A percentile compares a stretch with the other conserved stretches of the same genome.
phyloP scores from a whole-genome alignment of 1,284 basidiomycete genomes.

The Mycosarcoma maydis region DNA sequence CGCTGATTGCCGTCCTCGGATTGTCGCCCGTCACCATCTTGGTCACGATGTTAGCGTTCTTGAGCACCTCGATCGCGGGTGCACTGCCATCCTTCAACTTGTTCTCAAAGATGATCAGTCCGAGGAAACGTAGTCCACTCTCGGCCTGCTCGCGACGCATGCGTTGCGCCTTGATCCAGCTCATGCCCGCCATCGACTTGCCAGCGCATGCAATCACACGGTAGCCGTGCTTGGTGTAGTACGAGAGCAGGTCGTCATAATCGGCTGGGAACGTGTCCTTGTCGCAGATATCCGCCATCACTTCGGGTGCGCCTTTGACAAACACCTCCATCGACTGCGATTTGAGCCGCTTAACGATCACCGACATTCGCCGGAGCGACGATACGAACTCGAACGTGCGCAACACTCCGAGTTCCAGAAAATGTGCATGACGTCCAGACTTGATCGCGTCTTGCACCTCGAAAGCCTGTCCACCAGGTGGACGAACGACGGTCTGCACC shows the following conservation, averaged over 20 bases:
- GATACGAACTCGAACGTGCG: conserved; percentile 97
- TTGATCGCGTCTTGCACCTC: conserved; percentile 86
- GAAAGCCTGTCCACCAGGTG: conserved; percentile 89
- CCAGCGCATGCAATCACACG: conserved; percentile 98
- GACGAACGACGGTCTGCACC: conserved; percentile 95
- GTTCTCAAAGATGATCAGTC: conserved; percentile 98
- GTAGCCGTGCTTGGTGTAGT: conserved; percentile 97
- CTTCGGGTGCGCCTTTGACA: conserved; percentile 97
- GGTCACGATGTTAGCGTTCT: conserved; percentile 88
- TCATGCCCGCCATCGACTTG: conserved; percentile 89
- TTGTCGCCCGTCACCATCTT: conserved; percentile 99
- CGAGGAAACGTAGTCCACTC: conserved; percentile 87
- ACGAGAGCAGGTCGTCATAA: conserved; percentile 94
- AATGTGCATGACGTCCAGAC: conserved; percentile 89
- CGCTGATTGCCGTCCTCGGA: conserved; percentile 93
- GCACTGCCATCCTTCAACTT: conserved; percentile 93
- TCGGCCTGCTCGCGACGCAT: conserved; percentile 97
- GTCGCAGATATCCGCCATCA: conserved; percentile 88
- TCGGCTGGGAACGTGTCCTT: conserved; percentile 76
- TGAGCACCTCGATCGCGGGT: conserved; percentile 88
- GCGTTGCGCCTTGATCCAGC: conserved; percentile 97
- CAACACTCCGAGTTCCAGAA: conserved; percentile 91
- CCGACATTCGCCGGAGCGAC: conserved; percentile 91
- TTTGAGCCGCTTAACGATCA: conserved; percentile 93
- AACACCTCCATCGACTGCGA: conserved; percentile 96